These are phyloP conservation scores for Fusarium marasasianum DNA, from an alignment of 2,329 filamentous ascomycete genomes.

Conservation along the genomic window DNA sequence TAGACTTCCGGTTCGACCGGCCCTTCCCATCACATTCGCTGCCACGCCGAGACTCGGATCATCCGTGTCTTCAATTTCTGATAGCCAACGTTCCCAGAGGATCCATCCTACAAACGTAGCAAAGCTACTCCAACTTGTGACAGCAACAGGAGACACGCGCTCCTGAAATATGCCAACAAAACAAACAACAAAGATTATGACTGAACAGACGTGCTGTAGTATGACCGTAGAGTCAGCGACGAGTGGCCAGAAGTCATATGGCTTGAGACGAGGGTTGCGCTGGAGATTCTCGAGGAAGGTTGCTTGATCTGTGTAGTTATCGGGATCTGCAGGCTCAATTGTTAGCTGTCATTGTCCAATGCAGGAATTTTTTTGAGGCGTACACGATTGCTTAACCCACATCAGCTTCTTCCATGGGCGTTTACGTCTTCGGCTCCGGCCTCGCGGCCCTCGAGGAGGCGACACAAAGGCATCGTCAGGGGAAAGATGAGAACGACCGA, in stretches of 20 bases:
- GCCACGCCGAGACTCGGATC: constrained; percentile 50
- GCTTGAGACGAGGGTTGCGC: constrained; percentile 89
- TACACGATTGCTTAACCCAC: constrained; percentile 97
- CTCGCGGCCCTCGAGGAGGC: constrained; percentile 66
- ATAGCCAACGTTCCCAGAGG: constrained; percentile 91
- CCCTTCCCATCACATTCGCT: constrained; percentile 48
- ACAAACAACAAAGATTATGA: constrained; percentile 92
- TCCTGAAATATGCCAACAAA: constrained; percentile 91
- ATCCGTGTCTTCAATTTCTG: constrained; percentile 68
- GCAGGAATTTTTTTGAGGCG: background rate
- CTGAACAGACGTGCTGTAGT: constrained; percentile 94
- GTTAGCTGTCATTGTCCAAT: constrained; percentile 6
- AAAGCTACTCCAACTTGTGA: constrained; percentile 85
- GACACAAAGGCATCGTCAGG: constrained; percentile 86
- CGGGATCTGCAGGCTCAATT: constrained; percentile 72
- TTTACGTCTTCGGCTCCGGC: constrained; percentile 73
- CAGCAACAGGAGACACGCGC: constrained; percentile 86
- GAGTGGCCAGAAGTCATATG: constrained; percentile 98
- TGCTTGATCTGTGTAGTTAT: constrained; percentile 97
- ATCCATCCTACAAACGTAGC: constrained; percentile 89
- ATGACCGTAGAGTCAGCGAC: constrained; percentile 96
- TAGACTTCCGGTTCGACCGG: constrained; percentile 48
- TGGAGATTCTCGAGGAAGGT: constrained; percentile 97
- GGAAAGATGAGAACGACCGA: constrained; percentile 75
- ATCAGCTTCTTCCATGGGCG: constrained; percentile 93